Evolutionary conservation across 2,329 filamentous ascomycete genomes (phyloP).

Genomic region (Trichoderma sp.): DNA sequence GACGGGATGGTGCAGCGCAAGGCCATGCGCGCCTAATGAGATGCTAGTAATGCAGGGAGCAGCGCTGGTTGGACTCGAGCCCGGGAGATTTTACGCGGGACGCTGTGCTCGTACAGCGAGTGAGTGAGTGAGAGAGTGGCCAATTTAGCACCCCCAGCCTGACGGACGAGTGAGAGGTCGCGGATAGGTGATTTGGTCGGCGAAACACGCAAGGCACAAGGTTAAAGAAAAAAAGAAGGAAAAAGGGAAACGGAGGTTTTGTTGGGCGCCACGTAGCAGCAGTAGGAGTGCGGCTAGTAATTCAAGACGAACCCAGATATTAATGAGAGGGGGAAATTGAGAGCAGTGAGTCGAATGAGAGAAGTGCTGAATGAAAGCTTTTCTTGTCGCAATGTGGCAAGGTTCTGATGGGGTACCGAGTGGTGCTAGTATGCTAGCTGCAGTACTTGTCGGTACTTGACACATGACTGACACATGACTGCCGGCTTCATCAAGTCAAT

Average conservation of each 20-base stretch:
- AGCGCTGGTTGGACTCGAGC: not conserved
- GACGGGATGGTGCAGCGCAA: not conserved
- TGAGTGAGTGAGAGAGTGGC: not conserved
- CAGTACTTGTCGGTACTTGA: not conserved
- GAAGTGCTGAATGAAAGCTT: not conserved
- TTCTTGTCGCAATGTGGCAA: not conserved
- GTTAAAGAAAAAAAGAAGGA: not conserved
- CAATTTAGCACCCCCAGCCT: not conserved
- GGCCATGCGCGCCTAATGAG: not conserved
- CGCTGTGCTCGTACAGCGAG: not conserved
- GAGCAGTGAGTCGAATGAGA: not conserved
- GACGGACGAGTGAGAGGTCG: conserved; percentile 44
- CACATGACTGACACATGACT: not conserved
- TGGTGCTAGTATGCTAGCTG: not conserved
- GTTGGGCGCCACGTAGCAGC: not conserved
- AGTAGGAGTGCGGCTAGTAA: not conserved
- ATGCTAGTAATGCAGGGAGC: not conserved
- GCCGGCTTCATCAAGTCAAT: not conserved
- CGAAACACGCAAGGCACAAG: not conserved
- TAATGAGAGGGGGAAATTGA: not conserved
- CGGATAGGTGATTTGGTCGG: not conserved
- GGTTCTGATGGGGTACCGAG: not conserved
- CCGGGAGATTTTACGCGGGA: not conserved
- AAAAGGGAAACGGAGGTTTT: not conserved
- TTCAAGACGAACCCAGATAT: not conserved